phyloP scores from a whole-genome alignment of 768 basidiomycete species.

The Leucosporidium scottii region DNA sequence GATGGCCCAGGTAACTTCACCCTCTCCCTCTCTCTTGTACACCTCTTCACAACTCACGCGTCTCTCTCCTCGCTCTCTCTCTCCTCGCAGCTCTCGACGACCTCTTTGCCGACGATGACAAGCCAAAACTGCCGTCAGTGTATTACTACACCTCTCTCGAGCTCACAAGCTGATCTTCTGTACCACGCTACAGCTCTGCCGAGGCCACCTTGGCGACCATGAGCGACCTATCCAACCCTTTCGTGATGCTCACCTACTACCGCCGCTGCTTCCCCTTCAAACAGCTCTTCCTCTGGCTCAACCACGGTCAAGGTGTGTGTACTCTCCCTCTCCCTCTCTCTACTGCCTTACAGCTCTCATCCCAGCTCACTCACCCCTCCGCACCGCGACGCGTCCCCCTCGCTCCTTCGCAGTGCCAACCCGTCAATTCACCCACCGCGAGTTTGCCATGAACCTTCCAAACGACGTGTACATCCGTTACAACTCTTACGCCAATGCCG shows the following conservation, averaged over 20 bases:
- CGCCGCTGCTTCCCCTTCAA: conserved; percentile 88
- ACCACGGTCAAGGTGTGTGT: conserved; percentile 66
- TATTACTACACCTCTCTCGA: neutral
- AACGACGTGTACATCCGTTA: conserved; percentile 92
- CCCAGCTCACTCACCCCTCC: no score
- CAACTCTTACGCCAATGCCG: conserved; percentile 74
- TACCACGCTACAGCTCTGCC: neutral
- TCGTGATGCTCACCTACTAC: conserved; percentile 71
- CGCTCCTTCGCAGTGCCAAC: conserved; percentile 47
- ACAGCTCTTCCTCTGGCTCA: conserved; percentile 87
- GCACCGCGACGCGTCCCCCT: conserved; percentile 4
- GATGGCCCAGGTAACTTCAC: no score
- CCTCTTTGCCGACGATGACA: conserved; percentile 22
- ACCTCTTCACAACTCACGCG: no score
- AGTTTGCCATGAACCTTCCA: conserved; percentile 87
- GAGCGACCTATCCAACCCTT: conserved; percentile 27
- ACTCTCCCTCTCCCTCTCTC: neutral
- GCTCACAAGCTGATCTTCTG: no score
- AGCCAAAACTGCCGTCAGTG: neutral
- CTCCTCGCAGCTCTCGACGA: conserved; percentile 23
- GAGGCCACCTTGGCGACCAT: conserved; percentile 17
- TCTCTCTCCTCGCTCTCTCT: neutral
- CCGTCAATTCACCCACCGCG: conserved; percentile 81
- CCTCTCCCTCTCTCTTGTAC: no score
- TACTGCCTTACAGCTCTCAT: neutral